Evolutionary conservation across 1,284 basidiomycete species (phyloP), one percentile per base, ranked within the genome.

Genomic region (Tilletia indica): DNA sequence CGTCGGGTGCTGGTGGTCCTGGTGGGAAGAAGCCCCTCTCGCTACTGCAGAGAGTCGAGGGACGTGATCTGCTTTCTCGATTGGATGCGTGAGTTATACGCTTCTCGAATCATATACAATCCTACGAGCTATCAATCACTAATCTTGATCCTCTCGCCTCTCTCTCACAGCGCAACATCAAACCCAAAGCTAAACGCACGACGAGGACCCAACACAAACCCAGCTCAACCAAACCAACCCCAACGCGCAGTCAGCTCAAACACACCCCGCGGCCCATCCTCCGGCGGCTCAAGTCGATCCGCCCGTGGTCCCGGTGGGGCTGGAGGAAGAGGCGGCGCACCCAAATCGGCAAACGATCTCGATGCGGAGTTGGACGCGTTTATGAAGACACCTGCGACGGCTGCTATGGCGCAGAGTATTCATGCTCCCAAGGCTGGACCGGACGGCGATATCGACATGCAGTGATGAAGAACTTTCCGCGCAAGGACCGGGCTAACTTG

Each of bases 281-380:
- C 25, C 25, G 25, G 25, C 25, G 61, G 61, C 34, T n/a, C 31
- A 3, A 34, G 11, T 3, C 61, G 61, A 34, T 38, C 36, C 0
- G 36, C 61, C 4, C 36, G 61, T 19, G 61, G 36, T 8, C 61
- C 36, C 34, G 38, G 8, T 9, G 21, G 19, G 9, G 58, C 34
- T 12, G 61, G 61, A 11, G 39, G 21, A 4, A 51, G 66, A 16
- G 68, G 49, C 14, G 34, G 71, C 34, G 76, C 75, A 39, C 86
- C 75, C 8, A 76, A 92, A 82, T 93, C 91, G 8, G 90, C 89
- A 4, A 91, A 90, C 70, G 93, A 97, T 77, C 86, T 97, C 71
- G 95, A 97, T 85, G 90, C 89, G 82, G 94, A 97, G 86, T 85
- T 97, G 74, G 94, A 97, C 78, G 90, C 91, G 0, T 97, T 95